A percentile compares a stretch with the other conserved stretches of the same genome.
Conservation (phyloP, 1,284 basidiomycete genomes). For the Boletus subluridellus region DNA sequence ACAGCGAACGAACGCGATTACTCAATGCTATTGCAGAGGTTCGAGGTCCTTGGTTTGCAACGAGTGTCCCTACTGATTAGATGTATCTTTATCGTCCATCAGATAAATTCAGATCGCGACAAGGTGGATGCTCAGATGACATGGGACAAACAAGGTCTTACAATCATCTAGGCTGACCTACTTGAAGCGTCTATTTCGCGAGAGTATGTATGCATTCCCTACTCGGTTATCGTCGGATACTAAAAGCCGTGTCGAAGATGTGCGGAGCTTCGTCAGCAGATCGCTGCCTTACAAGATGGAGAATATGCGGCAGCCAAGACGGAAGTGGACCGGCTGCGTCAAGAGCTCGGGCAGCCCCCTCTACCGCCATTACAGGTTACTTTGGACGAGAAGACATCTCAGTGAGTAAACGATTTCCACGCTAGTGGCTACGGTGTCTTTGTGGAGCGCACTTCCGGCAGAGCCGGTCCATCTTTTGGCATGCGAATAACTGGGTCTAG, state of each 20-base stretch:
- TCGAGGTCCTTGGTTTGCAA: slow-evolving; percentile 17
- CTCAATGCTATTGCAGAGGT: slow-evolving; percentile 67
- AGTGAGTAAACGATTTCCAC: slow-evolving; percentile 47
- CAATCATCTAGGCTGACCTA: slow-evolving; percentile 46
- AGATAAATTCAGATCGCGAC: slow-evolving; percentile 78
- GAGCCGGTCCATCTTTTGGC: not conserved
- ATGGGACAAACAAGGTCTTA: slow-evolving; percentile 7
- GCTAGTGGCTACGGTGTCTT: slow-evolving; percentile 1
- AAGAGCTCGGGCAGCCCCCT: slow-evolving; percentile 69
- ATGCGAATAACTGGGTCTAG: slow-evolving; percentile 9
- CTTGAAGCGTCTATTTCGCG: slow-evolving; percentile 51
- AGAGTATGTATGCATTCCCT: slow-evolving; percentile 47
- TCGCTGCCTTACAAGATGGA: slow-evolving; percentile 62
- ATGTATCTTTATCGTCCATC: not conserved
- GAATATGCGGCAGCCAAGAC: slow-evolving; percentile 69
- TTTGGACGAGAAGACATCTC: slow-evolving; percentile 67
- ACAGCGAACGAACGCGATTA: slow-evolving; percentile 65
- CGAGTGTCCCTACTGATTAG: slow-evolving; percentile 10
- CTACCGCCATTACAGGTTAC: slow-evolving; percentile 66
- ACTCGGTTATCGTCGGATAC: slow-evolving; percentile 3
- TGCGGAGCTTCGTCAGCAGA: slow-evolving; percentile 59
- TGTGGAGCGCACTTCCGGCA: slow-evolving; percentile 3
- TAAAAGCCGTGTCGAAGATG: slow-evolving; percentile 45
- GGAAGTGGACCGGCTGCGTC: slow-evolving; percentile 69
- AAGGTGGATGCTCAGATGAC: slow-evolving; percentile 43